These are phyloP conservation scores for Debaryomycetaceae sp. DNA, from an alignment of 1,139 yeast species.

Conservation along the genomic window DNA sequence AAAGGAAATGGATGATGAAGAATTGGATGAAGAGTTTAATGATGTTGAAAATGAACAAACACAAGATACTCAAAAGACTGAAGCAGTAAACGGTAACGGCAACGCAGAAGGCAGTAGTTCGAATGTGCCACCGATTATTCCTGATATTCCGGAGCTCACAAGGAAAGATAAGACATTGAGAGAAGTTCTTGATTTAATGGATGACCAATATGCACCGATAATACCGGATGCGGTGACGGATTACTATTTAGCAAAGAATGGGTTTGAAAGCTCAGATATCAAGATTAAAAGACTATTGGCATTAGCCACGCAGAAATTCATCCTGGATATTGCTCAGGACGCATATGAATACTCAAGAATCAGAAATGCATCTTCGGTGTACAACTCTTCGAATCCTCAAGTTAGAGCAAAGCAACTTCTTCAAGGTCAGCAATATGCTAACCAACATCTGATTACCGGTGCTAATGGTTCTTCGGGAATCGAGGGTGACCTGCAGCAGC, in stretches of 20 bases:
- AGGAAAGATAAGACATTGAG: conserved; percentile 83
- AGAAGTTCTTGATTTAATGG: conserved; percentile 86
- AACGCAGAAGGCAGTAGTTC: conserved; percentile 6
- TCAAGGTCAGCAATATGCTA: conserved; percentile 62
- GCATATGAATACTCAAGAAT: conserved; percentile 95
- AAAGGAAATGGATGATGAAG: conserved; percentile 19
- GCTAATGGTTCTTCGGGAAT: conserved; percentile 37
- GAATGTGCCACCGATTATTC: conserved; percentile 17
- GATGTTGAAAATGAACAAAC: conserved; percentile 15
- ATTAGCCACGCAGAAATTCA: conserved; percentile 91
- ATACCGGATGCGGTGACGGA: conserved; percentile 99
- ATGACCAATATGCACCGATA: conserved; percentile 85
- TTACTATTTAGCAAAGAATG: conserved; percentile 83
- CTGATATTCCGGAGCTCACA: conserved; percentile 67
- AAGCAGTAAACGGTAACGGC: conserved; percentile 1
- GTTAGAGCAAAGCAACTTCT: conserved; percentile 75
- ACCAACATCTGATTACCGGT: conserved; percentile 41
- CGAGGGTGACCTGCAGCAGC: conserved; percentile 35
- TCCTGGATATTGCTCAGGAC: conserved; percentile 92
- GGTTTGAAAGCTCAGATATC: conserved; percentile 77
- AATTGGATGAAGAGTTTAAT: conserved; percentile 24
- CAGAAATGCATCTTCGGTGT: conserved; percentile 78
- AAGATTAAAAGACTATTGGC: conserved; percentile 85
- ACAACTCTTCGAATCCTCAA: conserved; percentile 82
- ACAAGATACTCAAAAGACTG: conserved; percentile 1